phyloP scores from a whole-genome alignment of 805 yeast genomes.

The Kodamaea restingae region DNA sequence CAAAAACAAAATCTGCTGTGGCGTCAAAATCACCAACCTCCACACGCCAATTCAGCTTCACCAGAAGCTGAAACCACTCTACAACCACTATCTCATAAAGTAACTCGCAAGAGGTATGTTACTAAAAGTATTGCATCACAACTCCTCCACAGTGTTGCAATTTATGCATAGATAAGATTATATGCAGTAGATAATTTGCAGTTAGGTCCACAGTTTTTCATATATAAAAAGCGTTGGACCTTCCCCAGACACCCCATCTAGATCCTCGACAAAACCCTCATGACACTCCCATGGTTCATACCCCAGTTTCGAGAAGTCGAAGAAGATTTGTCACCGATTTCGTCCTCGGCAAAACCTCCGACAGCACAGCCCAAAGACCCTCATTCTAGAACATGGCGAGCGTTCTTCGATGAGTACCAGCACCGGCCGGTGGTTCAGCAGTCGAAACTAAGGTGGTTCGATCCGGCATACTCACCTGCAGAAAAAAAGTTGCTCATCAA shows the following conservation, averaged over 20 bases:
- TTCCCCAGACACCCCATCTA: no score
- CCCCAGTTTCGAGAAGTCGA: background rate
- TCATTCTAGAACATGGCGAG: slow-evolving; percentile 48
- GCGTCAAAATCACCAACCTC: no score
- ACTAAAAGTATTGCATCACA: no score
- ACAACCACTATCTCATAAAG: no score
- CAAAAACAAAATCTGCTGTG: no score
- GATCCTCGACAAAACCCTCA: background rate
- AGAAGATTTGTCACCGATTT: no score
- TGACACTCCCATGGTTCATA: slow-evolving; percentile 8
- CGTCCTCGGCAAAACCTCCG: background rate
- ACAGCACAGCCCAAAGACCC: slow-evolving; percentile 31
- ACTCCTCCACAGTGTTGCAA: no score
- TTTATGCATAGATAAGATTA: background rate
- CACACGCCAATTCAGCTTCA: no score
- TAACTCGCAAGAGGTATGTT: no score
- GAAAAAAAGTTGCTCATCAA: slow-evolving; percentile 22
- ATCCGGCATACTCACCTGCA: slow-evolving; percentile 11
- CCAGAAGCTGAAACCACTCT: no score
- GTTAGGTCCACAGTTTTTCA: no score
- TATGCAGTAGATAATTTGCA: background rate
- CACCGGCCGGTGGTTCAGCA: slow-evolving; percentile 20
- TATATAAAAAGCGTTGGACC: no score
- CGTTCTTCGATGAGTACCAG: slow-evolving; percentile 37
- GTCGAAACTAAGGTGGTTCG: slow-evolving; percentile 17